Conservation (phyloP, 2,329 filamentous ascomycete species). For the Aspergillus fischeri region DNA sequence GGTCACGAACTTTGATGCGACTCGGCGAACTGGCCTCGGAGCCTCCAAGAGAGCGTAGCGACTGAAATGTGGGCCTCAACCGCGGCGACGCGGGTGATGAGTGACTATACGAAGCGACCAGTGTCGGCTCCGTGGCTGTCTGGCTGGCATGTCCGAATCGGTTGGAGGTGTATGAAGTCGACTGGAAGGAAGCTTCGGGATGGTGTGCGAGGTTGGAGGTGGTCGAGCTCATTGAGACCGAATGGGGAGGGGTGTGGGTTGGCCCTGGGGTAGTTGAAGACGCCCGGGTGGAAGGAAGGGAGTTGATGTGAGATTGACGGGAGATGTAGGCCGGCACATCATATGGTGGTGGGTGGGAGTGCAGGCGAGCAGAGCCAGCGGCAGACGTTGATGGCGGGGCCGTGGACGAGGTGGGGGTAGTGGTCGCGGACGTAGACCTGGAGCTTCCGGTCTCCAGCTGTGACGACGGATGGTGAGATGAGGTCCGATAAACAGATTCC, state of each 20-base stretch:
- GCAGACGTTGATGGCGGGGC: constrained; percentile 32
- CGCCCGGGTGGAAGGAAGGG: constrained; percentile 21
- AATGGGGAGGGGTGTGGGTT: constrained; percentile 18
- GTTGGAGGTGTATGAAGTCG: constrained; percentile 15
- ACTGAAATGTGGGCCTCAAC: constrained; percentile 43
- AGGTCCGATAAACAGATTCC: constrained; percentile 36
- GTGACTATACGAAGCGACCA: constrained; percentile 24
- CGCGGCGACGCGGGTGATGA: constrained; percentile 44
- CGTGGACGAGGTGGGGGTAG: constrained; percentile 34
- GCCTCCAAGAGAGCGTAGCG: constrained; percentile 40
- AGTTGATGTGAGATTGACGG: constrained; percentile 22
- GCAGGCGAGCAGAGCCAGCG: constrained; percentile 30
- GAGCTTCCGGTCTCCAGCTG: constrained; percentile 23
- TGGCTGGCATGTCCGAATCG: constrained; percentile 21
- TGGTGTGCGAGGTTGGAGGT: constrained; percentile 28
- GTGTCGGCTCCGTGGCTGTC: constrained; percentile 23
- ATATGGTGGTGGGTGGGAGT: constrained; percentile 21
- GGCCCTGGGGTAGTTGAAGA: constrained; percentile 20
- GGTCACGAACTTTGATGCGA: constrained; percentile 76
- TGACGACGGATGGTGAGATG: constrained; percentile 20
- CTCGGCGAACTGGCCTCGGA: constrained; percentile 48
- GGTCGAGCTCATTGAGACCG: constrained; percentile 49
- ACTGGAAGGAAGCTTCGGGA: constrained; percentile 12
- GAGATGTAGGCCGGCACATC: constrained; percentile 36
- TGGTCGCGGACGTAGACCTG: constrained; percentile 28